Evolutionary conservation across 306 rosid genomes (phyloP).

Genomic region (Sicyos edulis): DNA sequence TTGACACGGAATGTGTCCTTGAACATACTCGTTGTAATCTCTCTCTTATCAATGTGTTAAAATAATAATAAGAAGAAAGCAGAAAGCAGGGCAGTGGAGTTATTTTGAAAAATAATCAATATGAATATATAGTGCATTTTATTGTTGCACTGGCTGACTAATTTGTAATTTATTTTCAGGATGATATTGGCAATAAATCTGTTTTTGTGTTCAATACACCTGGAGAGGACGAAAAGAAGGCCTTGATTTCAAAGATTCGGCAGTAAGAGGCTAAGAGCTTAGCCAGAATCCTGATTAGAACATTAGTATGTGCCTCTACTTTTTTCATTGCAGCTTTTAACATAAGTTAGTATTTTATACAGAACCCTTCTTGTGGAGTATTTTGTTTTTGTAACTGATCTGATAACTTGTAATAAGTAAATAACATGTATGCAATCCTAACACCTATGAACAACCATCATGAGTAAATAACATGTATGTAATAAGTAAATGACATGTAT

Average conservation of each 20-base stretch:
- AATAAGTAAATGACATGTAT: neutral
- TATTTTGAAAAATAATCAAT: neutral
- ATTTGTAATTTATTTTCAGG: neutral
- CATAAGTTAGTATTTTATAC: neutral
- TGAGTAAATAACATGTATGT: neutral
- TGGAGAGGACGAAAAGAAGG: no score
- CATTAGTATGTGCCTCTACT: neutral
- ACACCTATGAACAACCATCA: neutral
- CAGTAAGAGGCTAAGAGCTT: no score
- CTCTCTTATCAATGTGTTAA: no score
- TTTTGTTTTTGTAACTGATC: no score
- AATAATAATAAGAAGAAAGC: no score
- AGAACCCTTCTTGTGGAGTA: neutral
- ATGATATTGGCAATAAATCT: no score
- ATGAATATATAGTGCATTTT: neutral
- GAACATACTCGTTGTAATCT: no score
- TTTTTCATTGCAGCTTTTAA: neutral
- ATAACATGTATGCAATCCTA: neutral
- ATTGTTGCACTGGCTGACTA: constrained; percentile 15
- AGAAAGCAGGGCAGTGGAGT: neutral
- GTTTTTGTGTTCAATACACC: no score
- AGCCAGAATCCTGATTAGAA: no score
- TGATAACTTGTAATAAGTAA: no score
- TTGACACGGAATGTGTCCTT: no score
- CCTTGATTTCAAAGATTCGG: no score